Percentiles rank a stretch among this genome's conserved stretches.
phyloP scores from a whole-genome alignment of 2,329 filamentous ascomycete genomes.

The Paraconiothyrium sp. region DNA sequence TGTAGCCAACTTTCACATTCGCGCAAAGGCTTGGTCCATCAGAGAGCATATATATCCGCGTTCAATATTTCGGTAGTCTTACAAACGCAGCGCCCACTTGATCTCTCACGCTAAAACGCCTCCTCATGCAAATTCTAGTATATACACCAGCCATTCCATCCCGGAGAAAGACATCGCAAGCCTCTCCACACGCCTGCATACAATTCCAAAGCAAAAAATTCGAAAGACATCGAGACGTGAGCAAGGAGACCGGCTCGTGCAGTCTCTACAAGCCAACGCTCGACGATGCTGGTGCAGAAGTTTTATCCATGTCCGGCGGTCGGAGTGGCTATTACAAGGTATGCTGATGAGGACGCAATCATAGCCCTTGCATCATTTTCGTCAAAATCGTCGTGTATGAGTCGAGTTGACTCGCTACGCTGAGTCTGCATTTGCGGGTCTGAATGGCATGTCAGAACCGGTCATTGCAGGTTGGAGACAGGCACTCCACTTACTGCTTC shows the following conservation, averaged over 20 bases:
- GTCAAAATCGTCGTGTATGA: conserved; percentile 20
- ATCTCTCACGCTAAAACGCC: conserved; percentile 33
- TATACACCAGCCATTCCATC: conserved; percentile 35
- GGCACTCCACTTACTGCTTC: conserved; percentile 23
- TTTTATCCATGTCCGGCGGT: conserved; percentile 10
- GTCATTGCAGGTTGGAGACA: background rate
- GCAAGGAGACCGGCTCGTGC: conserved; percentile 28
- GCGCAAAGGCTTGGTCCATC: background rate
- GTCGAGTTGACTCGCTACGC: conserved; percentile 6
- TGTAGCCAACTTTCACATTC: too few relatives aligned
- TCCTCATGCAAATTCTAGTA: conserved; percentile 45
- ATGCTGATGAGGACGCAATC: conserved; percentile 16
- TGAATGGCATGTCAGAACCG: conserved; percentile 5
- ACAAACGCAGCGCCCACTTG: conserved; percentile 24
- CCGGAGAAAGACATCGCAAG: conserved; percentile 7
- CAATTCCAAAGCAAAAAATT: conserved; percentile 21
- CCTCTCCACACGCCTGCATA: conserved; percentile 30
- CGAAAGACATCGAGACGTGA: conserved; percentile 17
- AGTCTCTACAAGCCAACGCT: conserved; percentile 14
- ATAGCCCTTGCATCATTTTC: conserved; percentile 19
- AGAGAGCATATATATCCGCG: background rate
- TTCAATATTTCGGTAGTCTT: conserved; percentile 22
- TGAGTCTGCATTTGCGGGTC: conserved; percentile 17
- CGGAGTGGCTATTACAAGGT: conserved; percentile 20
- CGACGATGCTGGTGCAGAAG: conserved; percentile 15